Base-by-base conservation (phyloP, 148 eudicot species). In the Limonium bicolor region DNA sequence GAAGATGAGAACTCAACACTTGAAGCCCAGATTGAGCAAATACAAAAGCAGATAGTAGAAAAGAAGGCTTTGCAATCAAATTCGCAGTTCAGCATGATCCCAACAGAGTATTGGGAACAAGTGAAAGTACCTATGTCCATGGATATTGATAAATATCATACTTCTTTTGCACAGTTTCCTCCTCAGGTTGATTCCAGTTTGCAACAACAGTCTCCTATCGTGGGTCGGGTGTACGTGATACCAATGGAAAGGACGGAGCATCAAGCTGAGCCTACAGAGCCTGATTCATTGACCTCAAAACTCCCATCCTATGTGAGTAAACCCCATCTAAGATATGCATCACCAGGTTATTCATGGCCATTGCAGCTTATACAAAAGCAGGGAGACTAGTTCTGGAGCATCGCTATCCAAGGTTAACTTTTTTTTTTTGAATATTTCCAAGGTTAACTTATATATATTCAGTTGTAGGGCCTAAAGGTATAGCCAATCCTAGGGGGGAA, bases 251-350 rank as follows among this genome's bases (percentile, higher is more conserved):
- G 76, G 27, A n/a, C n/a, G n/a, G 65, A 72, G 47, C 18, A 55
- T 26, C 70, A 74, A 33, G 42, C 64, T 44, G 54, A 48, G 54
- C 35, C 56, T 4, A 67, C 64, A 22, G 33, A 39, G n/a, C n/a
- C 64, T 44, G 54, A 48, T 56, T 33, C 56, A 4, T 65, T 62
- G 20, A 22, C 59, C n/a, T n/a, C 65, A 17, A 53, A 53, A 27
- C 59, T 68, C 34, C 32, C 70, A 3, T 54, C 82, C 23, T 29
- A 46, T 27, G 77, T 82, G 55, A 78, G 82, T 55, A 86, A 82
- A 61, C 96, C 94, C 20, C 77, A 69, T 49, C 67, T 94, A 20
- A 67, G 96, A 53, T 86, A 86, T 60, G 88, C 94, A 3, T 64
- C 82, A 0, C 53, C 73, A 0, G 63, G 68, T 8, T 94, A 82